Percentiles rank a stretch among this genome's conserved stretches.
Evolutionary conservation across 192 early-diverging fungal species (phyloP).

Genomic region (Backusella morwellensis): DNA sequence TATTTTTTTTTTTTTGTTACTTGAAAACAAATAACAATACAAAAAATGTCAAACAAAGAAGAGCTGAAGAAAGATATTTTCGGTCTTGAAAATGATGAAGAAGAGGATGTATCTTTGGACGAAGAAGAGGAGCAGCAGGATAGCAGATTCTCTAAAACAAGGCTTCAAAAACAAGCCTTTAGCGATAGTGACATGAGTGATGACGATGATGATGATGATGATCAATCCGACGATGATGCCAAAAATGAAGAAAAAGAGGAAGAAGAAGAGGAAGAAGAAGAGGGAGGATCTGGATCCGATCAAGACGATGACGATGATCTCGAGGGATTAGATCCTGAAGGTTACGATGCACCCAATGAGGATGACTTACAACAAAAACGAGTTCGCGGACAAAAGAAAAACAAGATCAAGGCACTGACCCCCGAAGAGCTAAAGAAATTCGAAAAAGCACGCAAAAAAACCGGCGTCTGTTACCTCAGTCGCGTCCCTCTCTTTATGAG

Average conservation of each 20-base stretch:
- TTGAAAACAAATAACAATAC: not conserved
- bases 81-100: constrained; percentile 14
- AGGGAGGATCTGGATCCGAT: not conserved
- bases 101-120: constrained; percentile 14
- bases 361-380: not conserved
- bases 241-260: constrained; percentile 26
- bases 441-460: constrained; percentile 64
- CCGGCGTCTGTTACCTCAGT: constrained; percentile 91
- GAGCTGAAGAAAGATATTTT: constrained; percentile 29
- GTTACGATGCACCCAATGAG: constrained; percentile 24
- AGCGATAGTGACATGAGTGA: not conserved
- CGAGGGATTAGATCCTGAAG: constrained; percentile 12
- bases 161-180: constrained; percentile 12
- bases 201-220: constrained; percentile 21
- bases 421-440: constrained; percentile 59
- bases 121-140: constrained; percentile 28
- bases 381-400: constrained; percentile 17
- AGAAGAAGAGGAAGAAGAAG: constrained; percentile 27
- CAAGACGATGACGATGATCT: constrained; percentile 24
- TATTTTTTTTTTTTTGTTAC: not conserved
- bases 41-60: constrained; percentile 14
- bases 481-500: constrained; percentile 94
- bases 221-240: constrained; percentile 32
- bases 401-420: constrained; percentile 61
- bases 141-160: constrained; percentile 15